Evolutionary conservation across 1,139 yeast species (phyloP).

Genomic region (Nakaseomyces delphensis): DNA sequence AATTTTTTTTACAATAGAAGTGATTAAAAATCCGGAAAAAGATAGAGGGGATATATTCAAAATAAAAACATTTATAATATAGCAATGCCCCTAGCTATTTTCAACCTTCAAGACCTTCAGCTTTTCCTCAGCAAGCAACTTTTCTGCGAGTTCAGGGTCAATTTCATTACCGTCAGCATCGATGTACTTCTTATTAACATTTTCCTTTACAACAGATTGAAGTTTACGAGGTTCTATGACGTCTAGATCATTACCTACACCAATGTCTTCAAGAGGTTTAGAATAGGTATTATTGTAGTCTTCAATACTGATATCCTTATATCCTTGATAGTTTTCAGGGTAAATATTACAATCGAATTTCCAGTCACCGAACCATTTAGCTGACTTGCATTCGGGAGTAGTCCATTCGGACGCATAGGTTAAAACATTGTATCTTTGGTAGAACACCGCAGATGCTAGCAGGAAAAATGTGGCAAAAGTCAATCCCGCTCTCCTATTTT

Average conservation of each 20-base stretch:
- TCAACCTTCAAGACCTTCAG: neutral
- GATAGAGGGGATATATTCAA: no score
- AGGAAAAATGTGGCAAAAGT: slow-evolving; percentile 19
- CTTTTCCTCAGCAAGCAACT: slow-evolving; percentile 5
- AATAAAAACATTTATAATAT: no score
- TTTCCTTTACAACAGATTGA: neutral
- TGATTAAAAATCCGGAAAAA: no score
- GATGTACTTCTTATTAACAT: slow-evolving; percentile 48
- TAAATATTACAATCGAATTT: slow-evolving; percentile 64
- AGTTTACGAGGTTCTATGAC: slow-evolving; percentile 3
- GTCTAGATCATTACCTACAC: slow-evolving; percentile 1
- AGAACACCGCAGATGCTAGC: slow-evolving; percentile 46
- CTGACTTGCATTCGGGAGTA: slow-evolving; percentile 48
- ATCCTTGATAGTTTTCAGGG: neutral
- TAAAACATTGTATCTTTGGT: slow-evolving; percentile 58
- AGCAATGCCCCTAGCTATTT: no score
- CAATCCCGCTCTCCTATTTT: slow-evolving; percentile 9
- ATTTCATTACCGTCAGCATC: slow-evolving; percentile 51
- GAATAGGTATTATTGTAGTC: neutral
- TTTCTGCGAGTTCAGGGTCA: slow-evolving; percentile 36
- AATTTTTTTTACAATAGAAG: no score
- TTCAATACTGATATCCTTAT: neutral
- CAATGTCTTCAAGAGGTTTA: neutral
- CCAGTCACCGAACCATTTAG: slow-evolving; percentile 61
- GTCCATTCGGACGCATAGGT: slow-evolving; percentile 85